Percentiles rank a stretch among this genome's conserved stretches.
Conservation (phyloP, 352 stramenopile species). For the Globisporangium spinosum region DNA sequence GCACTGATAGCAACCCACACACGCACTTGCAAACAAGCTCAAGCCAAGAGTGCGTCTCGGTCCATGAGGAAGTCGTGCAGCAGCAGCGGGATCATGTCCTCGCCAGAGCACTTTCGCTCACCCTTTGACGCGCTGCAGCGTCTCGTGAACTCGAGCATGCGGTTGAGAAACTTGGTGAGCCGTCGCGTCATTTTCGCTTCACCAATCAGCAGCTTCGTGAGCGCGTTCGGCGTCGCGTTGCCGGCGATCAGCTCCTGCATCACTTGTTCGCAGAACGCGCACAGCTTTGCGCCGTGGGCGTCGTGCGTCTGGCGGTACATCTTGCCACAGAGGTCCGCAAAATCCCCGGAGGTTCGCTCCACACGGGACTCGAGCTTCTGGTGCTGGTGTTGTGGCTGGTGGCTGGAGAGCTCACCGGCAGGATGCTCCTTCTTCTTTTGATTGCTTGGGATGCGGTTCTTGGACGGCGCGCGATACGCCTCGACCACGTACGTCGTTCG, state of each 20-base stretch:
- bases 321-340: background rate
- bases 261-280: background rate
- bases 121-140: background rate
- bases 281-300: background rate
- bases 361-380: background rate
- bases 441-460: slow-evolving; percentile 7
- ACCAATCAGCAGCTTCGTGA: slow-evolving; percentile 4
- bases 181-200: background rate
- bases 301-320: background rate
- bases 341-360: background rate
- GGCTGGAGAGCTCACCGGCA: background rate
- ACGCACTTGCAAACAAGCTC: background rate
- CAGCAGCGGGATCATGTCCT: background rate
- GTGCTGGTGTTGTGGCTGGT: background rate
- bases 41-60: background rate
- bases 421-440: background rate
- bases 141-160: background rate
- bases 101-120: background rate
- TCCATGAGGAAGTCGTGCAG: background rate
- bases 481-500: background rate
- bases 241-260: background rate
- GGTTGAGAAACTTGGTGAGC: slow-evolving; percentile 3
- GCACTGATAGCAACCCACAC: too few species aligned
- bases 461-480: background rate
- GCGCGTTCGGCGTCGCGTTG: background rate